Conservation (phyloP, 495 filamentous ascomycete genomes). For the Penicillium arizonense region DNA sequence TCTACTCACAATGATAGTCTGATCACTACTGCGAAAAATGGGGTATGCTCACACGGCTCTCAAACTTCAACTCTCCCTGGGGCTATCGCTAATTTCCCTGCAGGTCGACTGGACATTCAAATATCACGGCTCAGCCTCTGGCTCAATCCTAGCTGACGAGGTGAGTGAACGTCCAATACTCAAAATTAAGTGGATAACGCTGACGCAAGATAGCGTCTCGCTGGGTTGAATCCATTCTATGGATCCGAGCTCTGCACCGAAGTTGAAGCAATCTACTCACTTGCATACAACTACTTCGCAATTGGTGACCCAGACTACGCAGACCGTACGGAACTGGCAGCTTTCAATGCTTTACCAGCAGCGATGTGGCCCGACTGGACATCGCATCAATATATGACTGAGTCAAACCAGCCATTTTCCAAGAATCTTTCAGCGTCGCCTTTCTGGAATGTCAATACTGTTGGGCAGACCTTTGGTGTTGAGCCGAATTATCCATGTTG, state of each 20-base stretch:
- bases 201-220: constrained; percentile 11
- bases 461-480: constrained; percentile 22
- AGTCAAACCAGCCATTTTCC: constrained; percentile 56
- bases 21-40: constrained; percentile 35
- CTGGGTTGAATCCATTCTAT: constrained; percentile 29
- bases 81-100: constrained; percentile 1
- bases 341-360: constrained; percentile 60
- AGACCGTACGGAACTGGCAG: constrained; percentile 54
- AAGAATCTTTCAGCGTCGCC: constrained; percentile 42
- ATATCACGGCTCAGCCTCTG: constrained; percentile 45
- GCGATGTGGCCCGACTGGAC: constrained; percentile 58
- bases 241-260: constrained; percentile 43
- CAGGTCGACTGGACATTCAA: constrained; percentile 45
- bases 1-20: constrained; percentile 40
- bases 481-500: constrained; percentile 55
- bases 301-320: constrained; percentile 51
- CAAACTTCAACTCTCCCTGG: constrained; percentile 38
- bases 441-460: constrained; percentile 46
- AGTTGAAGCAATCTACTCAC: constrained; percentile 44
- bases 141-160: constrained; percentile 40
- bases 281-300: constrained; percentile 40
- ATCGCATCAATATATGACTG: constrained; percentile 58
- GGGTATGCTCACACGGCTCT: constrained; percentile 15
- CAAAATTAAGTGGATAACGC: too few species aligned
- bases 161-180: too few species aligned